Evolutionary conservation across 2,329 filamentous ascomycete genomes (phyloP).

Genomic region (Pseudohalonectria lignicola): DNA sequence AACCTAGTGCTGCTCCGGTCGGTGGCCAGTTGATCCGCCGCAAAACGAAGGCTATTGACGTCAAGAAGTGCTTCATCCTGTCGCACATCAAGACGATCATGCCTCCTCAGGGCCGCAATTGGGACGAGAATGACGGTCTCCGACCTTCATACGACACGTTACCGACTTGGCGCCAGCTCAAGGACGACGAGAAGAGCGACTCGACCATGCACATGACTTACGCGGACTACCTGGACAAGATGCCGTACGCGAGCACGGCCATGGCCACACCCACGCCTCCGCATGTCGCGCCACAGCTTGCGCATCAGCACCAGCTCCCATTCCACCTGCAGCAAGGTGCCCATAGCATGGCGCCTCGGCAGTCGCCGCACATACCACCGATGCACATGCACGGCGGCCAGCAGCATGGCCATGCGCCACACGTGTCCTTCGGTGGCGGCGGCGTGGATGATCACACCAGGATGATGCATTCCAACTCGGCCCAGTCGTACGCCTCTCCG

Average conservation of each 20-base stretch:
- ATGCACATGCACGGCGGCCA: constrained; percentile 69
- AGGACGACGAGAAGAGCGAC: constrained; percentile 59
- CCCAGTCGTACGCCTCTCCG: constrained; percentile 78
- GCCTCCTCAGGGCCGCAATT: constrained; percentile 46
- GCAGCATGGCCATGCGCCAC: constrained; percentile 57
- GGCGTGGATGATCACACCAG: constrained; percentile 61
- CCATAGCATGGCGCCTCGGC: constrained; percentile 55
- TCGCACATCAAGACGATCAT: constrained; percentile 41
- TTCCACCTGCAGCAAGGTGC: constrained; percentile 69
- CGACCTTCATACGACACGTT: constrained; percentile 73
- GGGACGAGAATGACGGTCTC: constrained; percentile 70
- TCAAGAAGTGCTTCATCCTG: constrained; percentile 54
- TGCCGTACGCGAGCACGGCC: constrained; percentile 42
- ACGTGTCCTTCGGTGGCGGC: constrained; percentile 56
- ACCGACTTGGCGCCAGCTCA: constrained; percentile 70
- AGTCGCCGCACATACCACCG: constrained; percentile 64
- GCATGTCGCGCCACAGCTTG: constrained; percentile 59
- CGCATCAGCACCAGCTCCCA: constrained; percentile 77
- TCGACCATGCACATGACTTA: constrained; percentile 59
- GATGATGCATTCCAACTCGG: constrained; percentile 79
- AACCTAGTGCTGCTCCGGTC: constrained; percentile 17
- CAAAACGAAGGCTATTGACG: constrained; percentile 60
- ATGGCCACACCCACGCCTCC: constrained; percentile 59
- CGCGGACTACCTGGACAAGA: constrained; percentile 66
- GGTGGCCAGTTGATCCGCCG: constrained; percentile 48